Base-by-base conservation (phyloP, 2,329 filamentous ascomycete species). In the Aspergillus chevalieri region DNA sequence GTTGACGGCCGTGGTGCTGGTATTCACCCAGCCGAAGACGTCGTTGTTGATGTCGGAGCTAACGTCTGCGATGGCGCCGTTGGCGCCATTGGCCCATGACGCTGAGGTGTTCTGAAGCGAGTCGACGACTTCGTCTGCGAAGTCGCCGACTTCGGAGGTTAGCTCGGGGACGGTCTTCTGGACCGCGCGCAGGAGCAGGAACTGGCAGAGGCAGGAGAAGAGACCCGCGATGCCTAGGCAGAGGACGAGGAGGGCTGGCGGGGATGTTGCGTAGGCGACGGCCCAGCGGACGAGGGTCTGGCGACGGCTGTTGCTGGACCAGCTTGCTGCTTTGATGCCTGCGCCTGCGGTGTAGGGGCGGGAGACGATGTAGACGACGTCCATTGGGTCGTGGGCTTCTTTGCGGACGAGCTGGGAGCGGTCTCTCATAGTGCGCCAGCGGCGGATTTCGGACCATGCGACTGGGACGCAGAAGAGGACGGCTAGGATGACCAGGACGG, bases 341-440 rank as follows among this genome's bases (percentile, higher is more conserved):
- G 79, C 73, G 2, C 78, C 78, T 1, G 89, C 82, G 1, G 89
- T 88, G 59, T 85, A 82, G 1, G 92, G 90, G 19, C 89, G 82
- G 30, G 89, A 91, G 28, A 86, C 83, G 57, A 96, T 86, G 70
- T 96, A 95, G 39, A 95, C 82, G 33, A 91, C 83, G 65, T 97
- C 92, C 78, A 95, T 83, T 1, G 86, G 80, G 62, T 97, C 90
- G 64, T 84, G 83, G 26, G 82, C 79, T 48, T 85, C 76, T 57
- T 79, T 74, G 43, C 78, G 74, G 57, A 95, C 78, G 28, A 90
- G 75, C 48, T 77, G 74, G 19, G 87, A 81, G 51, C 85, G 84
- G 57, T 84, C 75, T 66, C 85, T 81, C 77, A 90, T 87, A 28
- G 76, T 78, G 43, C 82, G 80, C 82, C 85, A 97, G 47, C 87